Evolutionary conservation across 2,329 filamentous ascomycete genomes (phyloP), one percentile per base, ranked within the genome.

Genomic region (Davidsoniella eucalypti): DNA sequence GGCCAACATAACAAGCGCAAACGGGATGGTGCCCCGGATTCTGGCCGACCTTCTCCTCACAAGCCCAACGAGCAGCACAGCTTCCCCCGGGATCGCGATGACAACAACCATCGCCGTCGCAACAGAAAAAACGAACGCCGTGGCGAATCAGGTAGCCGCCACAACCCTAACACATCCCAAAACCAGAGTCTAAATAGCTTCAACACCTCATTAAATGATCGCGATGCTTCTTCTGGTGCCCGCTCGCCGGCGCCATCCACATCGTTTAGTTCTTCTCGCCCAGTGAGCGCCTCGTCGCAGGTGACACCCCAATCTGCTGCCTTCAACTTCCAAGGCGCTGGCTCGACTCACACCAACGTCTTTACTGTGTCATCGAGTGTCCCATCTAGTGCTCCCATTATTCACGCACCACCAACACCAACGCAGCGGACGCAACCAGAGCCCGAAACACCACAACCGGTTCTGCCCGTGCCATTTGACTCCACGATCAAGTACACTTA

Each of bases 1-100:
- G 69, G 72, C 65, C 69, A 71, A 25, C 78, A 78, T 65, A 70
- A 75, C 58, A 79, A 78, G 69, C 66, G 67, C 59, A 72, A 76
- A 44, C 67, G 73, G 56, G 63, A 63, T 47, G 65, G 66, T 54
- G 63, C 64, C 54, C 73, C 78, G 52, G 67, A 65, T 51, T 64
- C 64, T 5, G 41, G 42, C 55, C 69, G 78, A 54, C 76, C 77
- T 17, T 73, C 78, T 47, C 78, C 79, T 47, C 76, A 82, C 63
- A 74, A 76, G 33, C 77, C 78, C 44, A 70, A 67, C 48, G 73
- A 80, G 57, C 71, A 71, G 5, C 59, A 64, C 38, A 59, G 78
- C 50, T 74, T 66, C 41, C 75, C 78, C 55, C 74, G 79, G 61
- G 77, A 81, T 50, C 69, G 72, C 55, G 69, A 74, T 58, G 66